Evolutionary conservation across 768 basidiomycete species (phyloP).

Genomic region (Naematelia encephala): DNA sequence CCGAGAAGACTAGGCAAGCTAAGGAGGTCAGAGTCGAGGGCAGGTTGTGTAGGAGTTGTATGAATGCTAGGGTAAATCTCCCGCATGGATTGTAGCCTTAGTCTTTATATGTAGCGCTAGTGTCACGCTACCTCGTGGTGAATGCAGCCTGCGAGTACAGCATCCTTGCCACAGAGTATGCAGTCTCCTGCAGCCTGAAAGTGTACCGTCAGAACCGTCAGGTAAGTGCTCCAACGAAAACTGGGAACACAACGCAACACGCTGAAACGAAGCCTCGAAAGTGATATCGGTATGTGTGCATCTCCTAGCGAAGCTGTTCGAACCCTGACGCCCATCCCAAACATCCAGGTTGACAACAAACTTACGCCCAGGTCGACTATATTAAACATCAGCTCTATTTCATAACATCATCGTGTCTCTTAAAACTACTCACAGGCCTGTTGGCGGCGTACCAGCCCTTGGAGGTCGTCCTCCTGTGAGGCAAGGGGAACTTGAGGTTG

Average conservation of each 20-base stretch:
- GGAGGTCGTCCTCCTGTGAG: constrained; percentile 59
- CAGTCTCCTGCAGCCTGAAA: neutral
- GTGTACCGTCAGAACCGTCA: no score
- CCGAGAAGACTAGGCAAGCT: neutral
- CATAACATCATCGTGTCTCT: neutral
- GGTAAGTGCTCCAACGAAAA: no score
- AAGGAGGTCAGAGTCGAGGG: neutral
- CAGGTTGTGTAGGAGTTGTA: neutral
- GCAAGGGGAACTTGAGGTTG: constrained; percentile 93
- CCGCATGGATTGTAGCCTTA: neutral
- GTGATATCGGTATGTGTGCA: neutral
- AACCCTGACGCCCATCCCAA: neutral
- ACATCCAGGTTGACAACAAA: neutral
- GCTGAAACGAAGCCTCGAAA: no score
- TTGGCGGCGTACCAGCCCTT: constrained; percentile 52
- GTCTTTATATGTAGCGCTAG: no score
- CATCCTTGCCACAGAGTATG: neutral
- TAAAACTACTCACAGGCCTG: constrained; percentile 35
- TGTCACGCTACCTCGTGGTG: no score
- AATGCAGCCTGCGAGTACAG: no score
- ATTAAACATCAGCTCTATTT: neutral
- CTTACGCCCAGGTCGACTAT: neutral
- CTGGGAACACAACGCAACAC: no score
- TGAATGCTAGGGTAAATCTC: neutral
- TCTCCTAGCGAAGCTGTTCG: neutral